These are phyloP conservation scores for Leucocoprinus leucothites DNA, from an alignment of 768 basidiomycete genomes.

Conservation along the genomic window DNA sequence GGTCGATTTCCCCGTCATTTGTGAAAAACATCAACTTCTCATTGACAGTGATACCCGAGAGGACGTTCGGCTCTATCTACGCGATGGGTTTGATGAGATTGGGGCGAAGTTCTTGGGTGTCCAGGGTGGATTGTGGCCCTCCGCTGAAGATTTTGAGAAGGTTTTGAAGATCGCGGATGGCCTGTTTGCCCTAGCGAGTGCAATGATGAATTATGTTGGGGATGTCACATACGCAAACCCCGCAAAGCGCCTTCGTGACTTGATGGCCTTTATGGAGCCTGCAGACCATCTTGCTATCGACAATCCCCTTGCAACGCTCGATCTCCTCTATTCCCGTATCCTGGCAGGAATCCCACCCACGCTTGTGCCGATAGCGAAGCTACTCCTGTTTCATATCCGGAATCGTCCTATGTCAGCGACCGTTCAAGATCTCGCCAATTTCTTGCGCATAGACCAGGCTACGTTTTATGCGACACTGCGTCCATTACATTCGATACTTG, in stretches of 20 bases:
- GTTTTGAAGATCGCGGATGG: neutral
- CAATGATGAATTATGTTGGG: conserved; percentile 6
- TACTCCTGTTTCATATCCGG: too few relatives aligned
- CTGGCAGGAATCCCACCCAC: neutral
- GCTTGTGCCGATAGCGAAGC: too few relatives aligned
- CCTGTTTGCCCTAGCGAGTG: neutral
- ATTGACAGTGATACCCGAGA: neutral
- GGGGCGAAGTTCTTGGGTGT: neutral
- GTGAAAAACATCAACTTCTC: neutral
- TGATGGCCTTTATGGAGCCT: neutral
- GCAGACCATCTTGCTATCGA: neutral
- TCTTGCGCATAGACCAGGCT: too few relatives aligned
- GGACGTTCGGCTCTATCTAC: neutral
- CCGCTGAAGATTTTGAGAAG: neutral
- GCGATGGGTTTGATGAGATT: neutral
- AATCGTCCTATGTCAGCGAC: too few relatives aligned
- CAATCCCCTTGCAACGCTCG: conserved; percentile 8
- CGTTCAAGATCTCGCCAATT: too few relatives aligned
- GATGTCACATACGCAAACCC: conserved; percentile 7
- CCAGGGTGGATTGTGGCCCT: neutral
- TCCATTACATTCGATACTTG: too few relatives aligned
- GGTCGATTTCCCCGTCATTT: neutral
- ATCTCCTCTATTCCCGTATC: conserved; percentile 5
- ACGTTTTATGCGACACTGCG: too few relatives aligned
- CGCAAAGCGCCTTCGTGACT: neutral